Conservation (phyloP, 352 stramenopile genomes). For the Pythium dissimile region DNA sequence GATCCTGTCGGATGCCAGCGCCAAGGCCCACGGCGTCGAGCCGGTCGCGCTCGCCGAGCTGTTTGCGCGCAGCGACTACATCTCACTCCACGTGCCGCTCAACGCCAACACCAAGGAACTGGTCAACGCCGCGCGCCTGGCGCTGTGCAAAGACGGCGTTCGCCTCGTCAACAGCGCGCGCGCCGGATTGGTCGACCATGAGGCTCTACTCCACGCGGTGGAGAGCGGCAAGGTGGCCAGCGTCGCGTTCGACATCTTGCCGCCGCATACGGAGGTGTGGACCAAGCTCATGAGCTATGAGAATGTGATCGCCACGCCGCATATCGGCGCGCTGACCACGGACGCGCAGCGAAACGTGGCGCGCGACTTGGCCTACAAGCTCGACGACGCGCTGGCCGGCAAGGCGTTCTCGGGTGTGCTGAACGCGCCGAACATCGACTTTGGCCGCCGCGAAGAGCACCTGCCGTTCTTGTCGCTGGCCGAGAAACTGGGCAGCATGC, state of each 20-base stretch:
- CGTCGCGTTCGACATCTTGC: constrained; percentile 73
- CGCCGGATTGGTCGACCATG: constrained; percentile 92
- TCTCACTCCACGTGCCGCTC: constrained; percentile 95
- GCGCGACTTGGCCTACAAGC: constrained; percentile 86
- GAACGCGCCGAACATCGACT: constrained; percentile 94
- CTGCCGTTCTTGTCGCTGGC: constrained; percentile 86
- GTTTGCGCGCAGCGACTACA: constrained; percentile 93
- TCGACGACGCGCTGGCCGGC: constrained; percentile 90
- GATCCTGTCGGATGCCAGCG: constrained; percentile 86
- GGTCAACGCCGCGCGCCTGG: constrained; percentile 77
- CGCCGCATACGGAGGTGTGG: constrained; percentile 49
- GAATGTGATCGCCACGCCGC: constrained; percentile 91
- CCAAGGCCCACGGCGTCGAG: constrained; percentile 77
- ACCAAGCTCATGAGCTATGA: constrained; percentile 81
- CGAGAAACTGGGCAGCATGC: constrained; percentile 89
- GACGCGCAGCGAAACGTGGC: constrained; percentile 94
- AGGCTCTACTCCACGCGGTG: constrained; percentile 86
- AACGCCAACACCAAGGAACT: constrained; percentile 93
- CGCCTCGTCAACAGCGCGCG: constrained; percentile 94
- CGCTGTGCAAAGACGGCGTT: constrained; percentile 90
- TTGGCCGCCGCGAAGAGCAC: constrained; percentile 71
- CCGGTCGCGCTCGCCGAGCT: constrained; percentile 83
- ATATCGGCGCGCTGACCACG: constrained; percentile 93
- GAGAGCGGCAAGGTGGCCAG: constrained; percentile 74
- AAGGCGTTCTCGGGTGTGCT: constrained; percentile 93